These are phyloP conservation scores for Carex myosuroides DNA, from an alignment of 176 grass and related monocot genomes.

Conservation along the genomic window DNA sequence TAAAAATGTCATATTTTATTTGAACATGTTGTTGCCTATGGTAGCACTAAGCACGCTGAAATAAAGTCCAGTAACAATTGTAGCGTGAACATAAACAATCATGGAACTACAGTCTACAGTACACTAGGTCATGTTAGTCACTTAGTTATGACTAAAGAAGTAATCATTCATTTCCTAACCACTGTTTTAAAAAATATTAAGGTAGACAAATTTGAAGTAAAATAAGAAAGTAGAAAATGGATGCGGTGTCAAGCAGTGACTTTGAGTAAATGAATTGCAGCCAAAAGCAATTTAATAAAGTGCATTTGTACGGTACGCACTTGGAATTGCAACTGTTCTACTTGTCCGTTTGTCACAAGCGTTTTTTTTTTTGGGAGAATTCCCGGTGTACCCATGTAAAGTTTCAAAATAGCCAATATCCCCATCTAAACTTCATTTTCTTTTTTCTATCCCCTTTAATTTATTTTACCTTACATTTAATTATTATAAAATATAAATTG, in stretches of 20 bases:
- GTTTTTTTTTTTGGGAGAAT: too few relatives aligned
- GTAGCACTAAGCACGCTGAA: neutral
- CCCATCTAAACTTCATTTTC: too few relatives aligned
- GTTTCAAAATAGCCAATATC: too few relatives aligned
- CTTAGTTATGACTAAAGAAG: neutral
- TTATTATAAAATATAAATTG: too few relatives aligned
- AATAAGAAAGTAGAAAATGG: neutral
- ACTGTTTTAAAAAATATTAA: neutral
- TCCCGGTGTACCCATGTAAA: too few relatives aligned
- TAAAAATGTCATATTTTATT: neutral
- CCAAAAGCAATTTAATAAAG: slow-evolving; percentile 40
- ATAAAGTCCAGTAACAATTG: neutral
- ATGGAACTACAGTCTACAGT: neutral
- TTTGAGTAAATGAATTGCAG: slow-evolving; percentile 41
- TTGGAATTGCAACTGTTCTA: slow-evolving; percentile 32
- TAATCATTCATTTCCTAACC: slow-evolving; percentile 13
- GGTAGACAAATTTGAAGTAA: neutral
- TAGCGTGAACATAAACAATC: neutral
- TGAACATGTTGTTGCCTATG: neutral
- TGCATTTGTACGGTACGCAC: slow-evolving; percentile 21
- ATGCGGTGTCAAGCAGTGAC: neutral
- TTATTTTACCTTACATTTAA: too few relatives aligned
- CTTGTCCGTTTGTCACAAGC: slow-evolving; percentile 2
- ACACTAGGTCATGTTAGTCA: neutral
- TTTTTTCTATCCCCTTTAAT: too few relatives aligned